Evolutionary conservation across 805 yeast genomes (phyloP).

Genomic region (Kodamaea lidongshanica): DNA sequence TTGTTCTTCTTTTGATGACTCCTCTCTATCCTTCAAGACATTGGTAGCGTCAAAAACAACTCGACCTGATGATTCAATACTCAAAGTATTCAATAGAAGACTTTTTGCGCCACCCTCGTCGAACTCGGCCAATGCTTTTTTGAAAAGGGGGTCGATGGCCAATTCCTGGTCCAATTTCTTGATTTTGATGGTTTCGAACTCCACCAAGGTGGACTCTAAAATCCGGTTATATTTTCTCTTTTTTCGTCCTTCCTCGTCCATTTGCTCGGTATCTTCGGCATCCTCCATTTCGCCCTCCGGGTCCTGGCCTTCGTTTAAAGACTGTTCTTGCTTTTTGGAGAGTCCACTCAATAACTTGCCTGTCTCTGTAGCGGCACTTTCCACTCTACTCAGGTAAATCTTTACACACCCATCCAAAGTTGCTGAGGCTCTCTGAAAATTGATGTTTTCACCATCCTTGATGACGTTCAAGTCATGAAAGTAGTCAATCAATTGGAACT

Average conservation of each 20-base stretch:
- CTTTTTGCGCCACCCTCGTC: slow-evolving; percentile 82
- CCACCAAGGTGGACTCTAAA: slow-evolving; percentile 41
- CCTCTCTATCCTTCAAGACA: slow-evolving; percentile 3
- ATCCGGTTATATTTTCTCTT: slow-evolving; percentile 27
- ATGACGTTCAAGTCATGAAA: slow-evolving; percentile 76
- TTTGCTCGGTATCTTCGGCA: slow-evolving; percentile 15
- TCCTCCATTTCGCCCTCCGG: slow-evolving; percentile 7
- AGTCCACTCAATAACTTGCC: slow-evolving; percentile 28
- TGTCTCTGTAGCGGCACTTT: slow-evolving; percentile 32
- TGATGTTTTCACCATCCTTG: slow-evolving; percentile 56
- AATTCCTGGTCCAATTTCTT: slow-evolving; percentile 59
- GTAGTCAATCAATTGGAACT: slow-evolving; percentile 84
- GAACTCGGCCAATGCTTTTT: slow-evolving; percentile 67
- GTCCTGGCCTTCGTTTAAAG: slow-evolving; percentile 5
- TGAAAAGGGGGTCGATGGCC: slow-evolving; percentile 67
- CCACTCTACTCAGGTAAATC: slow-evolving; percentile 31
- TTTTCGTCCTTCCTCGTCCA: slow-evolving; percentile 12
- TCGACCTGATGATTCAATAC: slow-evolving; percentile 46
- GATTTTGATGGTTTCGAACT: slow-evolving; percentile 45
- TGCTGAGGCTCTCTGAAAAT: slow-evolving; percentile 31
- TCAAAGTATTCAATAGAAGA: slow-evolving; percentile 55
- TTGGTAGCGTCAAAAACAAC: slow-evolving; percentile 61
- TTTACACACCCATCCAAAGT: slow-evolving; percentile 34
- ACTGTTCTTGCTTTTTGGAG: slow-evolving; percentile 14
- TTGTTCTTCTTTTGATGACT: slow-evolving; percentile 8